Base-by-base conservation (phyloP, 139 green algal species). In the Nannochloris sp. region DNA sequence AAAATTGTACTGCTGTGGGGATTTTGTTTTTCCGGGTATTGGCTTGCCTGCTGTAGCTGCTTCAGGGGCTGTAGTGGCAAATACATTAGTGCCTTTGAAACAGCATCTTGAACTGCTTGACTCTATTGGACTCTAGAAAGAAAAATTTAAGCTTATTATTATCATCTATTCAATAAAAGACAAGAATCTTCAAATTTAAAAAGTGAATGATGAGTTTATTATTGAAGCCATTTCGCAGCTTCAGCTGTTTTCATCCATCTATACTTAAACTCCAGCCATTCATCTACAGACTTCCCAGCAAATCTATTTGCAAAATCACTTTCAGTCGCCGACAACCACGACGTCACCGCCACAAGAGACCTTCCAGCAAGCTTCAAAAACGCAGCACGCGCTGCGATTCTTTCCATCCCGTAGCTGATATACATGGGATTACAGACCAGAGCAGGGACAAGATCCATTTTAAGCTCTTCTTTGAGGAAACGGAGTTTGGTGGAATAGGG, bases 21-120 rank as follows among this genome's bases (percentile, higher is more conserved):
- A 97, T 77, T 87, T 68, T 6, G 85, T 75, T 31, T 89, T 92
- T 74, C 92, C 92, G 0, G 92, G 92, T 27, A 96, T 98, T 55
- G 92, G 92, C 15, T 85, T 98, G 27, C 92, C 92, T 5, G 90
- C 90, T 25, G 90, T 85, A 30, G 90, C 89, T 24, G 89, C 87
- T 30, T 80, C 74, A 45, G 86, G 87, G 34, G 81, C 88, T 63
- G 89, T 95, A 34, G 72, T 72, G 4, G 89, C 89, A 46, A 96
- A 96, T 80, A 90, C 72, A 14, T 54, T 96, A 37, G 75, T 70
- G 2, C 60, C 73, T 2, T 71, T 95, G 5, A 77, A 76, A 61
- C 60, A 80, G 14, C 89, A 96, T 54, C 66, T 86, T 32, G 12
- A 68, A 38, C 64, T 95, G 66, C 76, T 96, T 42, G 61, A 85